A percentile compares a stretch with the other conserved stretches of the same genome.
phyloP scores from a whole-genome alignment of 768 basidiomycete species.

The Bullera alba region DNA sequence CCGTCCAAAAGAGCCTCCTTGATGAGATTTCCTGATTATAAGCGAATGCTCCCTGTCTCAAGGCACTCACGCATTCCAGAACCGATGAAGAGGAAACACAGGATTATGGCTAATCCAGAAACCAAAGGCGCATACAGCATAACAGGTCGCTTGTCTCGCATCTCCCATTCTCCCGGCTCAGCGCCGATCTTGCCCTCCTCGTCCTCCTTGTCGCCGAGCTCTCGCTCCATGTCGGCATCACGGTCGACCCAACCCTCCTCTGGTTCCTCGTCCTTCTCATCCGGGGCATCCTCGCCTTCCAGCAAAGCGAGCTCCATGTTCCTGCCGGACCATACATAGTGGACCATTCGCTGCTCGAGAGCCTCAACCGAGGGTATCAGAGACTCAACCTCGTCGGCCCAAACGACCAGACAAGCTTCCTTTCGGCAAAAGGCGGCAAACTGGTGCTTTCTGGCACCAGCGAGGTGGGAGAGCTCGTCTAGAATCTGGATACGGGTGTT shows the following conservation, averaged over 20 bases:
- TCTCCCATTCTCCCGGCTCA: slow-evolving; percentile 30
- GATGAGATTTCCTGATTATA: slow-evolving; percentile 55
- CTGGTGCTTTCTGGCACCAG: slow-evolving; percentile 77
- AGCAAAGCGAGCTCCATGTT: slow-evolving; percentile 24
- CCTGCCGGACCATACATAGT: slow-evolving; percentile 61
- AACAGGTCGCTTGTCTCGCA: slow-evolving; percentile 33
- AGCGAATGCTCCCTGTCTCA: background rate
- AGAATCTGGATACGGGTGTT: slow-evolving; percentile 81
- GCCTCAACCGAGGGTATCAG: slow-evolving; percentile 57
- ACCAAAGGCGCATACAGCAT: slow-evolving; percentile 43
- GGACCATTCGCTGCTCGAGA: slow-evolving; percentile 65
- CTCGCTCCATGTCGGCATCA: slow-evolving; percentile 18
- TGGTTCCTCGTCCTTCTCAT: slow-evolving; percentile 13
- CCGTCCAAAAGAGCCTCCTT: slow-evolving; percentile 65
- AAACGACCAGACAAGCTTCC: slow-evolving; percentile 75
- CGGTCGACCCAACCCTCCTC: slow-evolving; percentile 21
- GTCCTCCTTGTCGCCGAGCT: background rate
- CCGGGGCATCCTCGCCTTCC: slow-evolving; percentile 18
- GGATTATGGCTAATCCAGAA: slow-evolving; percentile 39
- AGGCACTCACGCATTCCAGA: slow-evolving; percentile 44
- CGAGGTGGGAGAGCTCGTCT: slow-evolving; percentile 67
- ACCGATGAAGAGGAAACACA: slow-evolving; percentile 38
- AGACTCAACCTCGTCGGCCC: slow-evolving; percentile 71
- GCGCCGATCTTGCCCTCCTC: slow-evolving; percentile 15
- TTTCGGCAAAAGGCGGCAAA: slow-evolving; percentile 82